Evolutionary conservation across 129 eudicot genomes (phyloP), one percentile per base, ranked within the genome.

Genomic region (Lonicera japonica): DNA sequence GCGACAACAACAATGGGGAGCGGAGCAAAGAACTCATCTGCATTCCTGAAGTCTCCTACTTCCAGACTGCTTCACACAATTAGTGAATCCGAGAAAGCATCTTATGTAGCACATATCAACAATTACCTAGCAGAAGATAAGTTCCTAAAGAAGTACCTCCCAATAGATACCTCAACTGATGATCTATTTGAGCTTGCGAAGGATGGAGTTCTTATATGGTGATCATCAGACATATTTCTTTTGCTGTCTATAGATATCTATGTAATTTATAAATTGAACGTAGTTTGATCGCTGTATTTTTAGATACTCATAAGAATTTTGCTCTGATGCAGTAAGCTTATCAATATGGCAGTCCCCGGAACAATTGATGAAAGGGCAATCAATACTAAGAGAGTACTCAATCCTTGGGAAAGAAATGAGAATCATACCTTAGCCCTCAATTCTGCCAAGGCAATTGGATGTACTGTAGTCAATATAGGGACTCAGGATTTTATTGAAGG

Each of bases 131-230:
- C 79, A 56, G 85, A 76, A 60, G 99, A 92, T 64, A 58, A 63
- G 46, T 92, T 92, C 62, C 53, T 92, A 50, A 92, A 82, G 83
- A 81, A 84, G 62, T 83, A 82, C 60, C 90, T 92, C 43, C 99
- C 99, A 0, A 62, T 92, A 11, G 95, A 92, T 65, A 91, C 99
- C 64, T 77, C 86, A 47, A 84, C 95, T 7, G 82, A 92, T 85
- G 99, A 92, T 74, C 80, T 92, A 56, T 92, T 92, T 60, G 99
- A 92, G 91, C 11, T 92, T 63, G 91, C 94, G 50, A 92, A 92
- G 71, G 99, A 92, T 74, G 99, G 99, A 65, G 95, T 92, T 71
- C 99, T 92, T 79, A 81, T 92, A 57, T 92, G 98, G 98, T 92
- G 66, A 76, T 67, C 34, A 60, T 76, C 55, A 14, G 15, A n/a